Base-by-base conservation (phyloP, 208 protist genomes). In the Trypanosoma brucei region DNA sequence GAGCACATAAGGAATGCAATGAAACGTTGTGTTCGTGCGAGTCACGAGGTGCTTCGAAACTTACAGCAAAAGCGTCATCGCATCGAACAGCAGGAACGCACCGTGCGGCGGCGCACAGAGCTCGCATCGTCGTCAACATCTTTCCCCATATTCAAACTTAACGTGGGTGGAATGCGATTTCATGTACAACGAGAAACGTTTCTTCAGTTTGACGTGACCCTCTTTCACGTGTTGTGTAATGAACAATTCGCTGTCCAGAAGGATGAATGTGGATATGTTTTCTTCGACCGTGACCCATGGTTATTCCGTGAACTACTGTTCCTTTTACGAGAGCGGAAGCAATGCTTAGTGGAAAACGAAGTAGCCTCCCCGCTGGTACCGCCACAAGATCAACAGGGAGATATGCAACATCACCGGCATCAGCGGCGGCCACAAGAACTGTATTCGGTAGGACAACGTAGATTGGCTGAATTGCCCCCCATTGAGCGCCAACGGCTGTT, bases 121-220 rank as follows among this genome's bases (percentile, higher is more conserved):
- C 0, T 53, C n/a, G 34, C 52, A 36, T 9, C 56, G 2, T 11
- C 51, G 5, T 1, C 44, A 8, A 39, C 65, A 30, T 13, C 37
- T 1, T 59, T 51, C 2, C 65, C 65, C 3, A 59, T 48, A 7
- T 46, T 72, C 6, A 62, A 64, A 44, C 53, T 72, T 11, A 72
- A 72, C 54, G 46, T 72, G 48, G 59, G 67, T 52, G 67, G 67
- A 13, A 55, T 62, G 55, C 60, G 59, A n/a, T 72, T 72, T 56
- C 51, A 72, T 13, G 59, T 72, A 14, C 55, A 51, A 35, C 60
- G 61, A 1, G 56, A 57, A 9, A 66, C 56, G 30, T 53, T 72
- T 31, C 44, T 65, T 13, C 67, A 66, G 48, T 72, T 67, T 55
- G 13, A 58, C 2, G 40, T 40, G 42, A 62, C 67, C 2, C 8